Evolutionary conservation across 495 filamentous ascomycete genomes (phyloP), one percentile per base, ranked within the genome.

Genomic region (Aspergillus sparsus): DNA sequence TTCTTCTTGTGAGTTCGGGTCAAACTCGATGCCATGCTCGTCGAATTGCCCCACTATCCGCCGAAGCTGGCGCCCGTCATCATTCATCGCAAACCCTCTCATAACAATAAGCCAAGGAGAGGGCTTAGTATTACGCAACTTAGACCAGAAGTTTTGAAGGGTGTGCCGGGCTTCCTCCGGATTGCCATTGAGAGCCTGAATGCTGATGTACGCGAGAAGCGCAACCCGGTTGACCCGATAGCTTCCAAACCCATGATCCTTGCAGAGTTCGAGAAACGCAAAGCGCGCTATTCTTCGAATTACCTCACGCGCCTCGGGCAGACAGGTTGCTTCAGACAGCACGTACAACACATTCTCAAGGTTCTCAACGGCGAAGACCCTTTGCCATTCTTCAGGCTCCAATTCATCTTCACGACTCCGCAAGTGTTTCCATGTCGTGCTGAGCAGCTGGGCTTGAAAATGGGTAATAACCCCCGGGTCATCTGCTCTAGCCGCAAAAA

Each of bases 71-170:
- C 62, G 85, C 75, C 53, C 57, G 55, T 85, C 82, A 9, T 82
- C 81, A 61, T 90, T 85, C 58, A 75, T 74, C 12, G 84, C 85
- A 62, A 93, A 87, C 2, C 91, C 91, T 34, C 75, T 74, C 36
- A 94, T 63, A 6, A 92, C 75, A 11, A 71, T 66, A 3, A 78
- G 72, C 85, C 88, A 92, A n/a, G 81, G 74, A 8, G 74, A 71
- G 21, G 69, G 69, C 15, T 63, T 71, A 11, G 61, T 55, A 16
- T 68, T 65, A 34, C 68, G 68, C 42, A 76, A 59, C 31, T 68
- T 72, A 47, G 57, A 45, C 68, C 74, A 77, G 52, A 80, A 80
- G 42, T 81, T 68, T 54, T 81, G 63, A 0, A 87, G 64, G 2
- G 77, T 62, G 35, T 80, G 73, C 16, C 75, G 77, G 3, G 88